Base-by-base conservation (phyloP, 1,284 basidiomycete genomes). In the Mycena sp. region DNA sequence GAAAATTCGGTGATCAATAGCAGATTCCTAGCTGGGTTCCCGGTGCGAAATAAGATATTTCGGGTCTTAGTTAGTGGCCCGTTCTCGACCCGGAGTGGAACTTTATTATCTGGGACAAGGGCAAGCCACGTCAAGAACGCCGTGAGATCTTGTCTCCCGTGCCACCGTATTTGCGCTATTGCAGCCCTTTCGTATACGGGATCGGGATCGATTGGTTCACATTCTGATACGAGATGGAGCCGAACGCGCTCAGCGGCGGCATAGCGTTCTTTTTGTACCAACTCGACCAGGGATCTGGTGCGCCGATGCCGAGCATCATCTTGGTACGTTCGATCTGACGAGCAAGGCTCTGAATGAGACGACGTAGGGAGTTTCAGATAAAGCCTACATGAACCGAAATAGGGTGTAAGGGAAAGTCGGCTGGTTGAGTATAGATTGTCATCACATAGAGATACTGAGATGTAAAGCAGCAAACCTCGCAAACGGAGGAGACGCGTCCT, bases 51-150 rank as follows among this genome's bases (percentile, higher is more conserved):
- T 3, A 68, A 30, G 26, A 50, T 23, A 19, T 65, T 46, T 26
- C 61, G 64, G 14, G 64, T 68, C 45, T 51, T 53, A 2, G 61
- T 65, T 14, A 68, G 30, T 6, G 65, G 62, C 10, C 62, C 65
- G 6, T 54, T 48, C 28, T 51, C 49, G 26, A 68, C 60, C 6
- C 41, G 55, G 5, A 43, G 35, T 0, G 65, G 62, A 5, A 41
- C 6, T 43, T 35, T 12, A 21, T 62, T 63, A 45, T 68, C 67
- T 9, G 67, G 67, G 35, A 68, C 63, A 9, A 68, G 61, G 9
- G 29, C 10, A 1, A 68, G 50, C 61, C 63, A 68, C 4, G 28
- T 46, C 14, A 58, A 50, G n/a, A 68, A 68, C 3, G 7, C 54
- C 11, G 48, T 14, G 23, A 61, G 45, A 45, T 62, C 51, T 12